Base-by-base conservation (phyloP, 345 rosid genomes). In the Noccaea bulbosa region DNA sequence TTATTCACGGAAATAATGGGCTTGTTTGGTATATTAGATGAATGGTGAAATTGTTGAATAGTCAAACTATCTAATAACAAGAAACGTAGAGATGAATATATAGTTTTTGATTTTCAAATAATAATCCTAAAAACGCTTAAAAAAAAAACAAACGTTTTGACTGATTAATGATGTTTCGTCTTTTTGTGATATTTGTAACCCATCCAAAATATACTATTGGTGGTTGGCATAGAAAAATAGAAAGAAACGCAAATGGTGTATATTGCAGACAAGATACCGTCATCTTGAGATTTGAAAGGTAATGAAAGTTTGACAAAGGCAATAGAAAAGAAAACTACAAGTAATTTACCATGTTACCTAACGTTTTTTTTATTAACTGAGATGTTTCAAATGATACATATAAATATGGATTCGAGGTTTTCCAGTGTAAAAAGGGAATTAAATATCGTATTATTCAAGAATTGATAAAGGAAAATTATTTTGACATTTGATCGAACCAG, bases 1-100 rank as follows among this genome's bases (percentile, higher is more conserved):
- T 35, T 56, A 56, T 59, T 40, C 35, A 10, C 46, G 33, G 46
- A 58, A 17, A 17, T 57, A 58, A 38, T 22, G 44, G 30, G 17
- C 5, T 40, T 58, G 33, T 17, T 44, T 1, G 15, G 39, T 37
- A 41, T 57, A 9, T 57, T 17, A 17, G 20, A 16, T 16, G 20
- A 35, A 55, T 55, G 34, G 8, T 33, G 2, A 5, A 16, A 27
- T 27, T 27, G 30, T 27, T 27, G 30, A 27, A 38, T 11, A 38
- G 43, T 17, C 15, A 5, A 16, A 35, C 16, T 3, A 15, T 35
- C 9, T 35, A 8, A 34, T 33, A 8, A 9, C 12, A 3, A 0
- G 0, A 15, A 55, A 34, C 16, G 27, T 24, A 27, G 30, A 27
- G 30, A 27, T 4, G 30, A 27, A 2, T 27, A 27, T 27, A 27